Conservation (phyloP, 1,139 yeast species). For the Trichomonascaceae sp. region DNA sequence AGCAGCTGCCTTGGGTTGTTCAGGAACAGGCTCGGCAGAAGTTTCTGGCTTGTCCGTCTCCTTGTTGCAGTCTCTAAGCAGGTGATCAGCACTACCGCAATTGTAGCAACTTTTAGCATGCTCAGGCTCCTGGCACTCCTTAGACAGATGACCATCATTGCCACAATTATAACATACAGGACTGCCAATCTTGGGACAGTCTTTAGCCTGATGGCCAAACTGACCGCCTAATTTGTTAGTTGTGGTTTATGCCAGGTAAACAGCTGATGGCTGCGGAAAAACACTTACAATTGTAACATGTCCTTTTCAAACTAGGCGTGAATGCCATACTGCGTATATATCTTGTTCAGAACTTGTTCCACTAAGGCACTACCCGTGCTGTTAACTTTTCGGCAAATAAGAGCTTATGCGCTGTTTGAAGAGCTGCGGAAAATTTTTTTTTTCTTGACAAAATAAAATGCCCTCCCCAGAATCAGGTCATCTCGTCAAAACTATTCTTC, state of each 20-base stretch:
- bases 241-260: slow-evolving; percentile 1
- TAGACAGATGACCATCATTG: slow-evolving; percentile 66
- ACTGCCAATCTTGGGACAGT: slow-evolving; percentile 32
- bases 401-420: slow-evolving; percentile 2
- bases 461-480: background rate
- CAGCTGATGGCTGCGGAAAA: background rate
- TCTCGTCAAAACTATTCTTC: background rate
- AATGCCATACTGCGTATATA: slow-evolving; percentile 7
- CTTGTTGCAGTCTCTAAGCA: slow-evolving; percentile 50
- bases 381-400: background rate
- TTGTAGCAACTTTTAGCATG: slow-evolving; percentile 57
- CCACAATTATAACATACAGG: slow-evolving; percentile 35
- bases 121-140: slow-evolving; percentile 52
- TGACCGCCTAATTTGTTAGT: slow-evolving; percentile 27
- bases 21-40: slow-evolving; percentile 4
- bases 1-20: slow-evolving; percentile 22
- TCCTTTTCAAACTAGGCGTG: slow-evolving; percentile 23
- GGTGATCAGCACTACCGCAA: slow-evolving; percentile 83
- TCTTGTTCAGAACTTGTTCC: background rate
- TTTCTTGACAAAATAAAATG: background rate
- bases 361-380: background rate
- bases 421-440: slow-evolving; percentile 6
- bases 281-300: slow-evolving; percentile 28
- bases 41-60: slow-evolving; percentile 19
- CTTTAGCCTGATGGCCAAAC: slow-evolving; percentile 34